Percentiles rank a stretch among this genome's conserved stretches.
Conservation (phyloP, 192 early-diverging fungal species). For the Rhizophlyctis rosea region DNA sequence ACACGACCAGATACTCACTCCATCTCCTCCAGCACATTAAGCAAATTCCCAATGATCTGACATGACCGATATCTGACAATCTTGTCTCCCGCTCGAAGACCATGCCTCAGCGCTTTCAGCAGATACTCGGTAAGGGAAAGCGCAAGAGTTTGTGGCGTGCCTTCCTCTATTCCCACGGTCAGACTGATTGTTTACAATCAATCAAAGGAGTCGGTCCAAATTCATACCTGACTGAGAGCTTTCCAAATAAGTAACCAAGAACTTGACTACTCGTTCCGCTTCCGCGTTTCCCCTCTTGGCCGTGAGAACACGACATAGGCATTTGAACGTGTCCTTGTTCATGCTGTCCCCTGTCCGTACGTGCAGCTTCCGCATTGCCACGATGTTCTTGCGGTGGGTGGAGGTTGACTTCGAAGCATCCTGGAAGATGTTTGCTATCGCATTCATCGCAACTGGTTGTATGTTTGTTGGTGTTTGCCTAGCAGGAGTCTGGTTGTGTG, state of each 20-base stretch:
- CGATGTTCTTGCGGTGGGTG: constrained; percentile 68
- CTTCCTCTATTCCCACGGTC: background rate
- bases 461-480: too few species aligned
- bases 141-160: background rate
- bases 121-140: constrained; percentile 72
- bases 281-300: constrained; percentile 69
- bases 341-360: constrained; percentile 48
- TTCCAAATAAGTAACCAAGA: constrained; percentile 72
- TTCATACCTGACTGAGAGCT: constrained; percentile 43
- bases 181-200: constrained; percentile 15
- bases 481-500: too few species aligned
- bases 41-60: constrained; percentile 70
- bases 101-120: constrained; percentile 67
- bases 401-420: constrained; percentile 66
- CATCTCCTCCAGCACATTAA: constrained; percentile 71
- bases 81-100: constrained; percentile 78
- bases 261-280: constrained; percentile 70
- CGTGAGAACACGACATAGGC: constrained; percentile 73
- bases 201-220: constrained; percentile 52
- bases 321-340: constrained; percentile 73
- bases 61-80: constrained; percentile 70
- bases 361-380: constrained; percentile 73
- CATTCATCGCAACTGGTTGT: too few species aligned
- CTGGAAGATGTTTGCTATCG: constrained; percentile 69
- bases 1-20: constrained; percentile 69